Conservation (phyloP, 345 rosid genomes). For the Brassica incana region DNA sequence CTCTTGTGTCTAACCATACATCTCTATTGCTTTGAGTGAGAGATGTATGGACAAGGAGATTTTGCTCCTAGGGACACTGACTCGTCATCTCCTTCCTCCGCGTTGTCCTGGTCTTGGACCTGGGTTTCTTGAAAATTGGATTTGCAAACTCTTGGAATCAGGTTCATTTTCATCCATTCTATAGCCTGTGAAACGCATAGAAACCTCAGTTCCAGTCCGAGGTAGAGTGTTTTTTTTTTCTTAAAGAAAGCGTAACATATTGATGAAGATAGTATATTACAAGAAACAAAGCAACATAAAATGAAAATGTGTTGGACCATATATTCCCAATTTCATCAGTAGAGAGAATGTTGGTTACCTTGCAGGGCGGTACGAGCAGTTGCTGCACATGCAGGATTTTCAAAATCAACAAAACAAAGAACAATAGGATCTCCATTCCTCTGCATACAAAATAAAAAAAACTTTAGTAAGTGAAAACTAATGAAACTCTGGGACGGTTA, state of each 20-base stretch:
- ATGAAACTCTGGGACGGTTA: neutral
- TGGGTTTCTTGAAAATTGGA: conserved; percentile 71
- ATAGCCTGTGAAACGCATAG: conserved; percentile 50
- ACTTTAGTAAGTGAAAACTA: neutral
- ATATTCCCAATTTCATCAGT: neutral
- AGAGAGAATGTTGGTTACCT: conserved; percentile 46
- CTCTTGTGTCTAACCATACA: conserved; percentile 5
- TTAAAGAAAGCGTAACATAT: neutral
- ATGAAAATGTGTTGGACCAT: neutral
- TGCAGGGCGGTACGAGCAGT: conserved; percentile 89
- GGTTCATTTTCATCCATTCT: conserved; percentile 71
- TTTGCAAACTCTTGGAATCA: conserved; percentile 66
- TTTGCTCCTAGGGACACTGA: neutral
- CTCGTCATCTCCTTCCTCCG: conserved; percentile 58
- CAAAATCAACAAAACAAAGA: conserved; percentile 90
- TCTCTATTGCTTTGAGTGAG: conserved; percentile 26
- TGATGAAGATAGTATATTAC: neutral
- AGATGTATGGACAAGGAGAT: neutral
- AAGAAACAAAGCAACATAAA: conserved; percentile 8
- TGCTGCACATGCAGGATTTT: conserved; percentile 81
- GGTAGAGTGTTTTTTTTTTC: neutral
- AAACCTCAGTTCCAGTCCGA: neutral
- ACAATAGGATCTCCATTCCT: conserved; percentile 82
- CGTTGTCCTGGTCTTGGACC: conserved; percentile 69
- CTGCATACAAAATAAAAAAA: conserved; percentile 44